Percentiles rank a stretch among this genome's conserved stretches.
Conservation (phyloP, 371 early-diverging fungal species). For the Basidiobolus meristosporus region DNA sequence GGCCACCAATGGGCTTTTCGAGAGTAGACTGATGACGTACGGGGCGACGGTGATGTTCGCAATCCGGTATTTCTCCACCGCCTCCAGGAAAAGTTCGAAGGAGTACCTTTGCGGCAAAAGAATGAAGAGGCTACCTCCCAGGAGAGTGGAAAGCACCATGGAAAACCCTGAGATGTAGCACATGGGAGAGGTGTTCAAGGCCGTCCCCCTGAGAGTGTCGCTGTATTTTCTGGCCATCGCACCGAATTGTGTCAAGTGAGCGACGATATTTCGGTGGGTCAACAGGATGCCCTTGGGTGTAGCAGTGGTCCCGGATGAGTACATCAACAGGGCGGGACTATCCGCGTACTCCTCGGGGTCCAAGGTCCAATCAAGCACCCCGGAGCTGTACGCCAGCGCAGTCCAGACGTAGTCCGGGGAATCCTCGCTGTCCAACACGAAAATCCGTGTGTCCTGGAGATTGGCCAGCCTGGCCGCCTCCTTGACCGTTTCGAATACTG, state of each 20-base stretch:
- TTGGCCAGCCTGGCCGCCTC: too few species aligned
- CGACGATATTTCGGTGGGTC: constrained; percentile 53
- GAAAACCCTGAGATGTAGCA: background rate
- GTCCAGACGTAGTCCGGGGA: too few species aligned
- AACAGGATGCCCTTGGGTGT: constrained; percentile 57
- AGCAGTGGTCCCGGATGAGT: constrained; percentile 61
- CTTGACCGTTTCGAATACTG: too few species aligned
- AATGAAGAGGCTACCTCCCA: background rate
- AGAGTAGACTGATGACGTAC: background rate
- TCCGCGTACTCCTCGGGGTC: background rate
- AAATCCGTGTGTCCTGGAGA: too few species aligned
- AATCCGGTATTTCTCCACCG: background rate
- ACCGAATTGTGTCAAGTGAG: constrained; percentile 41
- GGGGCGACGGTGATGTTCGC: background rate
- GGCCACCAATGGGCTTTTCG: constrained; percentile 25
- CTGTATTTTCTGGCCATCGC: background rate
- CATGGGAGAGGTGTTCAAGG: background rate
- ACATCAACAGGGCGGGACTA: constrained; percentile 33
- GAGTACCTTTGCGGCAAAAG: background rate
- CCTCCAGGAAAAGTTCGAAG: background rate
- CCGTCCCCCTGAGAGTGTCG: background rate
- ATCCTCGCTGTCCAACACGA: too few species aligned
- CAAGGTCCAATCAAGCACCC: too few species aligned
- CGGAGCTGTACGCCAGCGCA: too few species aligned
- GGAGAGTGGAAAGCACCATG: background rate